Base-by-base conservation (phyloP, 176 grass and related monocot genomes). In the Phoenix dactylifera region DNA sequence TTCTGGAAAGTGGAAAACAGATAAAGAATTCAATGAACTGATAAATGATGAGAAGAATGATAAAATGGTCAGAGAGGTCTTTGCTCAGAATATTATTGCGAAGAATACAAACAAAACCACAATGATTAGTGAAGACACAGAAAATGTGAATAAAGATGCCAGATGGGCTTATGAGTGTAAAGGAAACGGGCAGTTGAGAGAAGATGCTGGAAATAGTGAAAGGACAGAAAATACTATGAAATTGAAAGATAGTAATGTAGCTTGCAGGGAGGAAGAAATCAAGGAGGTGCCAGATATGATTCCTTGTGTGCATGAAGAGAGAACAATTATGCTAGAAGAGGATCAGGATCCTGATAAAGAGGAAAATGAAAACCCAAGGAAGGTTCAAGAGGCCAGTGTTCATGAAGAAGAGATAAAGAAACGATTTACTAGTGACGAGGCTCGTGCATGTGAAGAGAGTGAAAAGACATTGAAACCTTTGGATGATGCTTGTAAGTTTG, bases 21-120 rank as follows among this genome's bases (percentile, higher is more conserved):
- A 70, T 62, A 70, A 64, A 72, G 84, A 88, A 77, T 98, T 83
- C 57, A 79, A 81, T 26, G 81, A 86, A 74, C 32, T 92, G 76
- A 82, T 79, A 63, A 79, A 51, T 64, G 54, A 53, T 74, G 64
- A 82, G 49, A 55, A 51, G 71, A 60, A 51, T 49, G 69, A 35
- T 54, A 69, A 29, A 68, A 65, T 59, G 54, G 49, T 56, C 67
- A 54, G 50, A 62, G 78, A 18, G 56, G 64, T 26, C 25, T 70
- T 16, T 24, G 53, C 63, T 18, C 24, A 18, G 71, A 72, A 55
- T 72, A 65, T 56, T 62, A 73, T 71, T 35, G 60, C 20, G 62
- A 26, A 49, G 22, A 71, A 59, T 54, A 24, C 60, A 68, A 65
- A 65, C 63, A 15, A 54, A 50, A 74, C 16, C 50, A 49, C 63